Evolutionary conservation across 352 stramenopile genomes (phyloP).

Genomic region (Bremia lactucae): DNA sequence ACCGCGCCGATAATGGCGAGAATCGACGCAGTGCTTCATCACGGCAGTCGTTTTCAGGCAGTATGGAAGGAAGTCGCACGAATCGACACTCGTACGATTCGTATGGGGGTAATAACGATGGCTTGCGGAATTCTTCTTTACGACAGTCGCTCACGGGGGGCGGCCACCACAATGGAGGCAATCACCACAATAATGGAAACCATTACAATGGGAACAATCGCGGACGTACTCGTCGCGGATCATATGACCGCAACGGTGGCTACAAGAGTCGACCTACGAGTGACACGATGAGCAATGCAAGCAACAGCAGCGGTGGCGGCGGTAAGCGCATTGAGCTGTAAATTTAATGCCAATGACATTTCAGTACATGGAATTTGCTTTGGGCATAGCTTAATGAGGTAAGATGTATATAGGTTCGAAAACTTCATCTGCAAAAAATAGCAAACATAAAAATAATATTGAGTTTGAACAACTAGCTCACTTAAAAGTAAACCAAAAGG

Average conservation of each 20-base stretch:
- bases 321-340: conserved; percentile 73
- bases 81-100: conserved; percentile 43
- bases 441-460: too few species aligned
- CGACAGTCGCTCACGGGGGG: conserved; percentile 29
- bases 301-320: conserved; percentile 33
- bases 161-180: conserved; percentile 23
- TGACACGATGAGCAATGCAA: conserved; percentile 45
- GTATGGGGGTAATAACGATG: conserved; percentile 13
- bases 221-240: conserved; percentile 43
- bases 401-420: conserved; percentile 13
- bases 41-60: conserved; percentile 27
- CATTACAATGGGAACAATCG: conserved; percentile 27
- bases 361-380: too few species aligned
- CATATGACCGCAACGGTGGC: conserved; percentile 42
- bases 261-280: conserved; percentile 28
- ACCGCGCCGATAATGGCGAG: conserved; percentile 32
- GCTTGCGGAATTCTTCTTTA: conserved; percentile 25
- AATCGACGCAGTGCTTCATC: conserved; percentile 23
- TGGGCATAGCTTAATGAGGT: too few species aligned
- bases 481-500: too few species aligned
- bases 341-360: conserved; percentile 15
- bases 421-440: too few species aligned
- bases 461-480: too few species aligned
- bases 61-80: conserved; percentile 15
- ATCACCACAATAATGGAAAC: too few species aligned